phyloP scores from a whole-genome alignment of 225 moss, liverwort and hornwort species.

The Pseudoscleropodium purum region DNA sequence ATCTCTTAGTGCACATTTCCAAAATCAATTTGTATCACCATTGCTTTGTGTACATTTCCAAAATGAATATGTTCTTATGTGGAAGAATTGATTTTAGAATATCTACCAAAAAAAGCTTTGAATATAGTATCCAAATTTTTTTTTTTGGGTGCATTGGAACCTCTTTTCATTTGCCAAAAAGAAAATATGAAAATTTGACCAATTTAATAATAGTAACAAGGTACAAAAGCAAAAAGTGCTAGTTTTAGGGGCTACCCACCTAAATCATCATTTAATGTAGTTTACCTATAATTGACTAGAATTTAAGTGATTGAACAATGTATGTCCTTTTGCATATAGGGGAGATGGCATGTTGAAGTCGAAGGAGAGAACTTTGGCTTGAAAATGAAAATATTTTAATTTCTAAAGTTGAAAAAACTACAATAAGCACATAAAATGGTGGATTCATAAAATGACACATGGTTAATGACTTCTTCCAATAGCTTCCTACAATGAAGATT shows the following conservation, averaged over 20 bases:
- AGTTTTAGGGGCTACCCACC: rapidly evolving
- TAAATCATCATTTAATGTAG: not conserved
- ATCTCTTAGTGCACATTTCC: too few relatives aligned
- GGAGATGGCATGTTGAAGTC: not conserved
- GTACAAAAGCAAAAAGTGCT: rapidly evolving
- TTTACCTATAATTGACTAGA: not conserved
- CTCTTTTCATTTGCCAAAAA: not conserved
- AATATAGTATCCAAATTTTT: not conserved
- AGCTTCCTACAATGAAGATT: not conserved
- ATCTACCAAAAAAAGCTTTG: not conserved
- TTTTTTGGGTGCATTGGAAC: rapidly evolving
- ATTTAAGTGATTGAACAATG: not conserved
- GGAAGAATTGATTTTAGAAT: not conserved
- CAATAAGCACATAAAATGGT: not conserved
- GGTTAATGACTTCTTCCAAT: not conserved
- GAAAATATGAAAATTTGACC: not conserved
- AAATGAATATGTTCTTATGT: not conserved
- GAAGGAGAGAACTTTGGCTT: not conserved
- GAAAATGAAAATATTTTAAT: not conserved
- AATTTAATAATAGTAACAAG: not conserved
- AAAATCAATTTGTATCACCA: not conserved
- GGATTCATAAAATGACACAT: not conserved
- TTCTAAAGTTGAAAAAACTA: not conserved
- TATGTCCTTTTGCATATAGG: not conserved
- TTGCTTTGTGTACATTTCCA: too few relatives aligned